Evolutionary conservation across 1,139 yeast genomes (phyloP).

Genomic region (Taphrina pruni): DNA sequence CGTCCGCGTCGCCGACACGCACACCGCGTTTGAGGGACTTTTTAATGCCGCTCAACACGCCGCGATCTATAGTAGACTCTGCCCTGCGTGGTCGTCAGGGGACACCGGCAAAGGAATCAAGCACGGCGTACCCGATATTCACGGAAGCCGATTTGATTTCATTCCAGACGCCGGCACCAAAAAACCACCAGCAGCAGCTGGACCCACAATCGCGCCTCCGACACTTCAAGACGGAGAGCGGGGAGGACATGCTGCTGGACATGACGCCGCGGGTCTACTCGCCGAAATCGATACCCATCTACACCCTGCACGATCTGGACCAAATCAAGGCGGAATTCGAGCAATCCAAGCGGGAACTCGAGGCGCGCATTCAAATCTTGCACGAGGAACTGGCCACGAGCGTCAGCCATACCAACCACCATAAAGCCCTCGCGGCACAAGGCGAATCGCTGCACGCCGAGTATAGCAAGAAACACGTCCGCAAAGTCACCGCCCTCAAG

Average conservation of each 20-base stretch:
- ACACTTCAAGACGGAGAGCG: constrained; percentile 24
- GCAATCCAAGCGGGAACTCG: constrained; percentile 12
- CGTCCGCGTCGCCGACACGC: constrained; percentile 26
- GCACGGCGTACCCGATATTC: constrained; percentile 1
- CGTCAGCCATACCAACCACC: constrained; percentile 30
- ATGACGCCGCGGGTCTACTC: constrained; percentile 39
- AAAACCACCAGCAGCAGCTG: not conserved
- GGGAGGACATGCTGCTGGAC: constrained; percentile 38
- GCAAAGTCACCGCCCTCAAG: constrained; percentile 41
- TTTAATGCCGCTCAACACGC: constrained; percentile 31
- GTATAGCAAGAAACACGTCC: constrained; percentile 42
- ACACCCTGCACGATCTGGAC: constrained; percentile 36
- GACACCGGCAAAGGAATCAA: constrained; percentile 13
- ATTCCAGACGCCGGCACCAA: constrained; percentile 36
- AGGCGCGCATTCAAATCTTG: constrained; percentile 17
- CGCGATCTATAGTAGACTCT: constrained; percentile 25
- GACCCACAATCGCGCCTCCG: constrained; percentile 20
- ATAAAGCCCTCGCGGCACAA: constrained; percentile 34
- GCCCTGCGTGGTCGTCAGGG: constrained; percentile 32
- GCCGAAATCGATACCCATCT: constrained; percentile 34
- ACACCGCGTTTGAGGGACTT: constrained; percentile 36
- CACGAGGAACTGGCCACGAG: constrained; percentile 32
- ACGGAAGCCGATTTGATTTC: constrained; percentile 31
- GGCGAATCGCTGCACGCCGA: constrained; percentile 38
- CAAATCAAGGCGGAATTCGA: constrained; percentile 33